A percentile compares a stretch with the other conserved stretches of the same genome.
These are phyloP conservation scores for Xylogone sp. DNA, from an alignment of 2,329 filamentous ascomycete genomes.

Conservation along the genomic window DNA sequence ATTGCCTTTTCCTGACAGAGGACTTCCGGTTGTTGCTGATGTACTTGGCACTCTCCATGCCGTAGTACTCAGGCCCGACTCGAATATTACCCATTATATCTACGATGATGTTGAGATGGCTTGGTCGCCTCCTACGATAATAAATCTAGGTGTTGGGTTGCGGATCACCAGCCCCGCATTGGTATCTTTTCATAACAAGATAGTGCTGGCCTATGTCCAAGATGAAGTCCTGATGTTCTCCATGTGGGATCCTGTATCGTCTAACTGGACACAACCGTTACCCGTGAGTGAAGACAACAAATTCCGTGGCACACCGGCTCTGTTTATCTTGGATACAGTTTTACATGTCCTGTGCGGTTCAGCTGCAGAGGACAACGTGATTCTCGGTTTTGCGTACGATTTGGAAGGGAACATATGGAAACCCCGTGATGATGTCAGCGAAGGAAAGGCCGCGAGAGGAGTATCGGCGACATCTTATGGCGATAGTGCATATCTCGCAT, in stretches of 20 bases:
- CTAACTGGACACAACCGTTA: constrained; percentile 16
- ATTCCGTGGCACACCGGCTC: constrained; percentile 25
- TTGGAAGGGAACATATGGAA: constrained; percentile 25
- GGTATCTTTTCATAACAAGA: constrained; percentile 31
- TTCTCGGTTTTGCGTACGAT: constrained; percentile 28
- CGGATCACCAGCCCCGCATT: constrained; percentile 25
- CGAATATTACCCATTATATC: constrained; percentile 28
- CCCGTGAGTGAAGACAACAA: constrained; percentile 23
- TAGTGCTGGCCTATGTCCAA: constrained; percentile 29
- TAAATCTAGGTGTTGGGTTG: constrained; percentile 20
- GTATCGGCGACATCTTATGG: constrained; percentile 32
- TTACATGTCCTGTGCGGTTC: constrained; percentile 29
- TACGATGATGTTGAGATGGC: constrained; percentile 27
- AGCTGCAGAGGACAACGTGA: constrained; percentile 22
- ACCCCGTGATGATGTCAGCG: constrained; percentile 28
- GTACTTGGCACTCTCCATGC: constrained; percentile 31
- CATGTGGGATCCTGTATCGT: constrained; percentile 19
- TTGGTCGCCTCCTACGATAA: constrained; percentile 22
- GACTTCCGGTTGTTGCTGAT: constrained; percentile 30
- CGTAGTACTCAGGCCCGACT: constrained; percentile 24
- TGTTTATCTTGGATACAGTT: constrained; percentile 28
- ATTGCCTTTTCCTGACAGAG: constrained; percentile 25
- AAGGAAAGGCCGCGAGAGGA: constrained; percentile 28
- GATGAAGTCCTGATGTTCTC: constrained; percentile 25
- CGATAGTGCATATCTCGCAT: constrained; percentile 27